Evolutionary conservation across 1,284 basidiomycete species (phyloP), one percentile per base, ranked within the genome.

Genomic region (Rhodotorula sp.): DNA sequence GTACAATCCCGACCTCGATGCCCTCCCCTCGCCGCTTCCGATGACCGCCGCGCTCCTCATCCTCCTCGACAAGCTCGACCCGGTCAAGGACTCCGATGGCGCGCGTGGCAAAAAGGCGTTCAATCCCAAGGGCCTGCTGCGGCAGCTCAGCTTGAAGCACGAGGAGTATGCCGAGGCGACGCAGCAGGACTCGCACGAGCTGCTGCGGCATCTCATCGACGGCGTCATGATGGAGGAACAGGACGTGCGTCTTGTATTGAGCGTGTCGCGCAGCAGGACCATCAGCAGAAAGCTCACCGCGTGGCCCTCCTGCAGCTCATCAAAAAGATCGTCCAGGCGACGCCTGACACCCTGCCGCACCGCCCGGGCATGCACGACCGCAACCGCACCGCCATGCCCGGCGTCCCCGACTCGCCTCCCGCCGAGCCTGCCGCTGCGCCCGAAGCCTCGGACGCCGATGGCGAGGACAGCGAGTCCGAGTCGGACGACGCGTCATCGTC

Each of bases 171-270:
- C 92, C 61, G 93, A 94, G 78, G 83, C 83, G 62, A 79, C 82
- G 64, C 94, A 97, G 81, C 94, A 97, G 82, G 94, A 97, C 78
- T 93, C 93, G 9, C 94, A 97, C 80, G 94, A 97, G 82, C 89
- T 96, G 75, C 83, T 97, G 58, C 86, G 92, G 52, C 93, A 94
- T 74, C 84, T 97, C 68, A 84, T 97, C 58, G 94, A 97, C 80
- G 90, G 89, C n/a, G 91, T 95, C 85, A 87, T 92, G 62, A 94
- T 95, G 92, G 94, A 97, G 80, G 93, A 97, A 81, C 84, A 89
- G 71, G 94, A 97, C 80, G 91, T 93, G 77, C 81, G 90, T 83
- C 27, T 42, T 12, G 55, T n/a, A 55, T 59, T 4, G 7, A 34
- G 34, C 49, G 49, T 17, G 49, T 21, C 49, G n/a, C 10, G 49